phyloP scores from a whole-genome alignment of 2,329 filamentous ascomycete species.

The Zymoseptoria ardabiliae region DNA sequence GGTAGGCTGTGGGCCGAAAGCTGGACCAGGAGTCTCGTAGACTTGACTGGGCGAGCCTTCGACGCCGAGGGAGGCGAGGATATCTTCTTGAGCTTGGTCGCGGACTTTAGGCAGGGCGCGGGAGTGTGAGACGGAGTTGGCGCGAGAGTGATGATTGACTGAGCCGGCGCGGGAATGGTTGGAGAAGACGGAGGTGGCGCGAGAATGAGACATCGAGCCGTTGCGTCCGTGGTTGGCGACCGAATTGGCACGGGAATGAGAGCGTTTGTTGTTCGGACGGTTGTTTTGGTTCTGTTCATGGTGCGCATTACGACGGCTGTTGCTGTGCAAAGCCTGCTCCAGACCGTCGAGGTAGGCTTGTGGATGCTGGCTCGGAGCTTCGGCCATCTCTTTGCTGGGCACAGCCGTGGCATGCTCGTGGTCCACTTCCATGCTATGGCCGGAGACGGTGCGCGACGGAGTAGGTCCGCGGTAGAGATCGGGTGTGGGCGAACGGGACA shows the following conservation, averaged over 20 bases:
- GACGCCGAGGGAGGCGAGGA: slow-evolving; percentile 32
- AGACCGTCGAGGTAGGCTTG: slow-evolving; percentile 16
- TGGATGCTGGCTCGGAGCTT: slow-evolving; percentile 3
- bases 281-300: neutral
- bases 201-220: slow-evolving; percentile 3
- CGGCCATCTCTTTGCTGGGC: neutral
- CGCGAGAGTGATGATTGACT: slow-evolving; percentile 17
- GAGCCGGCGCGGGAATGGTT: slow-evolving; percentile 1
- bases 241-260: slow-evolving; percentile 9
- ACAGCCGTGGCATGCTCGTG: neutral
- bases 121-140: slow-evolving; percentile 22
- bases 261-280: slow-evolving; percentile 7
- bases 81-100: slow-evolving; percentile 28
- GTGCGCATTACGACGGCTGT: neutral
- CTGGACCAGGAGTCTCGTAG: slow-evolving; percentile 33
- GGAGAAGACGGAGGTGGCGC: slow-evolving; percentile 8
- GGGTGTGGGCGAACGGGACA: slow-evolving; percentile 10
- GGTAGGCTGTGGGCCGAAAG: slow-evolving; percentile 25
- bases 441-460: slow-evolving; percentile 3
- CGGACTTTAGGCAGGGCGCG: slow-evolving; percentile 20
- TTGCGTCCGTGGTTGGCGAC: slow-evolving; percentile 3
- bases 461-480: slow-evolving; percentile 12
- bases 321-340: slow-evolving; percentile 27
- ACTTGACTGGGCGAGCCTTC: slow-evolving; percentile 32
- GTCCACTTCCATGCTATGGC: neutral